Evolutionary conservation across 2,329 filamentous ascomycete species (phyloP).

Genomic region (Monosporascus sp.): DNA sequence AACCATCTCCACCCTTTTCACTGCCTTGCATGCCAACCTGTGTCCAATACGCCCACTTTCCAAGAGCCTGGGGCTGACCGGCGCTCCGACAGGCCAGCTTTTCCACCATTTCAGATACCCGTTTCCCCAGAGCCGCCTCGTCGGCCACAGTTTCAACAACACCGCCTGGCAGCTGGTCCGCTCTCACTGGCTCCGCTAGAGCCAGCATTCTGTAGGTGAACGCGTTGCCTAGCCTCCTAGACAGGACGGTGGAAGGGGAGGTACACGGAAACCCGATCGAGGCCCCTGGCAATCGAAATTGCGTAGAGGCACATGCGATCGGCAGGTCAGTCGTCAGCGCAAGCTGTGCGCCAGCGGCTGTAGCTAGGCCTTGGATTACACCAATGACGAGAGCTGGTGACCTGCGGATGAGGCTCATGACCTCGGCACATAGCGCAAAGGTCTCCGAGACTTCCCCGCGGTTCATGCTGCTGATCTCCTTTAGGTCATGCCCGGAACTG

Average conservation of each 20-base stretch:
- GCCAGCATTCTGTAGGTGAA: conserved; percentile 25
- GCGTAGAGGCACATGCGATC: conserved; percentile 16
- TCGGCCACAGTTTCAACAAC: conserved; percentile 21
- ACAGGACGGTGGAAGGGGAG: conserved; percentile 22
- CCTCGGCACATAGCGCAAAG: conserved; percentile 25
- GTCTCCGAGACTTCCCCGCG: conserved; percentile 10
- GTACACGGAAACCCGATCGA: conserved; percentile 27
- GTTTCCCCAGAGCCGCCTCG: conserved; percentile 13
- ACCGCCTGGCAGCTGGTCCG: conserved; percentile 15
- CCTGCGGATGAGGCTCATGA: conserved; percentile 27
- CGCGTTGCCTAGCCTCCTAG: conserved; percentile 17
- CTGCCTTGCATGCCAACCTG: conserved; percentile 16
- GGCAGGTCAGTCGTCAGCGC: conserved; percentile 26
- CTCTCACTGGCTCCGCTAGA: conserved; percentile 21
- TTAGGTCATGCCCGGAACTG: conserved; percentile 27
- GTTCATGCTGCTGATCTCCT: conserved; percentile 15
- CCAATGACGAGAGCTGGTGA: conserved; percentile 26
- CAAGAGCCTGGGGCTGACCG: conserved; percentile 26
- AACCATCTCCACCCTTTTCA: too few relatives aligned
- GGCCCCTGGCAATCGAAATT: conserved; percentile 25
- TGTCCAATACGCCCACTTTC: conserved; percentile 32
- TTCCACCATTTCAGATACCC: conserved; percentile 18
- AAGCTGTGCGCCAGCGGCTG: conserved; percentile 29
- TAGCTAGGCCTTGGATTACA: conserved; percentile 26
- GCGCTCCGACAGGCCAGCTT: conserved; percentile 15